Evolutionary conservation across 1,284 basidiomycete species (phyloP).

Genomic region (Megacollybia platyphylla): DNA sequence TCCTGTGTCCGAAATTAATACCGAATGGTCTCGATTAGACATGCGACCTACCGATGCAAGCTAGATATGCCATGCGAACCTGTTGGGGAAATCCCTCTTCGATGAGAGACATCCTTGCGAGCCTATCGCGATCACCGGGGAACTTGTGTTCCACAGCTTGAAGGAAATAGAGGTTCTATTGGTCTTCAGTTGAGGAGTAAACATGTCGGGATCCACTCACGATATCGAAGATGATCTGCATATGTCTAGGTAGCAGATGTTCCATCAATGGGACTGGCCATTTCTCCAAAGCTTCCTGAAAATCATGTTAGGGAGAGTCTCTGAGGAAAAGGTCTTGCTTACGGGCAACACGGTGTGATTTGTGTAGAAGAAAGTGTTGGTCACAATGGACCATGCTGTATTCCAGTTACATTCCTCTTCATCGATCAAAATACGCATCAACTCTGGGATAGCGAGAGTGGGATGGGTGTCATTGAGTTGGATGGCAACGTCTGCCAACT

Average conservation of each 20-base stretch:
- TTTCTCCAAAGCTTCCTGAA: conserved; percentile 68
- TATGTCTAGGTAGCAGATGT: conserved; percentile 71
- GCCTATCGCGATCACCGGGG: conserved; percentile 71
- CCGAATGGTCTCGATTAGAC: not conserved
- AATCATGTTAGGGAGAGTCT: not conserved
- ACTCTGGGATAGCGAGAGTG: conserved; percentile 85
- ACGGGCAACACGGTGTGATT: conserved; percentile 81
- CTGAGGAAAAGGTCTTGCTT: conserved; percentile 12
- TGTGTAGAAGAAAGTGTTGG: conserved; percentile 86
- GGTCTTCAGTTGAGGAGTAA: conserved; percentile 5
- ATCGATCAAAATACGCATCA: conserved; percentile 82
- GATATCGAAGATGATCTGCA: conserved; percentile 88
- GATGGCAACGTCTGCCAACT: conserved; percentile 59
- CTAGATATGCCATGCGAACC: conserved; percentile 81
- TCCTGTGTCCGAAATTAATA: conserved; percentile 20
- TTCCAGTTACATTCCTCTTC: conserved; percentile 84
- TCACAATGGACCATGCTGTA: conserved; percentile 76
- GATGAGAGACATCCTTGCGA: conserved; percentile 81
- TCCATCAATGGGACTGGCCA: conserved; percentile 81
- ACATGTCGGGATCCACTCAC: conserved; percentile 26
- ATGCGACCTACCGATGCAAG: conserved; percentile 47
- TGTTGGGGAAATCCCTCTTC: conserved; percentile 81
- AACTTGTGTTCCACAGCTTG: conserved; percentile 73
- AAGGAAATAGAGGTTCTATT: conserved; percentile 33
- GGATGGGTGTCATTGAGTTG: conserved; percentile 92